phyloP scores from a whole-genome alignment of 768 basidiomycete species.

The Rhizopogon roseolus region DNA sequence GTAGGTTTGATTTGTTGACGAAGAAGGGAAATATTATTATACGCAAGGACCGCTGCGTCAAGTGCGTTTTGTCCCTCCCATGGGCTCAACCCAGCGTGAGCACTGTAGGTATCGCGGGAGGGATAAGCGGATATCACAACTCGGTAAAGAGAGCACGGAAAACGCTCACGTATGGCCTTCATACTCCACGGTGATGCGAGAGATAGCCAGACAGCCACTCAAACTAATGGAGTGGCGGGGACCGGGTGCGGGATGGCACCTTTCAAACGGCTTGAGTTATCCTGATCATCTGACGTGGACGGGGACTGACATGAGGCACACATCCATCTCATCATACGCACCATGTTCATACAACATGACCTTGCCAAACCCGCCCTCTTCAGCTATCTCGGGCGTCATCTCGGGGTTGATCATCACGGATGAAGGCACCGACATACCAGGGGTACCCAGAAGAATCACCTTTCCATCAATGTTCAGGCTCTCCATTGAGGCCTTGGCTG shows the following conservation, averaged over 20 bases:
- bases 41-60: constrained; percentile 75
- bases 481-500: constrained; percentile 52
- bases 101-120: constrained; percentile 29
- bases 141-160: background rate
- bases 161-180: constrained; percentile 57
- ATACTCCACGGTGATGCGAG: constrained; percentile 53
- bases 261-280: constrained; percentile 14
- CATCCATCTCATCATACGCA: constrained; percentile 66
- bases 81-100: constrained; percentile 68
- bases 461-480: constrained; percentile 56
- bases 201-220: constrained; percentile 54
- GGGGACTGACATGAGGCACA: constrained; percentile 55
- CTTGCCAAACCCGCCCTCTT: constrained; percentile 73
- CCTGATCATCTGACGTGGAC: background rate
- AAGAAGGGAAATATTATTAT: constrained; percentile 72
- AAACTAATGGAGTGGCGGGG: constrained; percentile 58
- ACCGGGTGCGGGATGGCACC: constrained; percentile 75
- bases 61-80: constrained; percentile 78
- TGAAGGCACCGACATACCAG: constrained; percentile 37
- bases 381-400: constrained; percentile 38
- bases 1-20: constrained; percentile 74
- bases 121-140: background rate
- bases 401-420: background rate
- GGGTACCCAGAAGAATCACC: constrained; percentile 66
- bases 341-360: constrained; percentile 55